A percentile compares a stretch with the other conserved stretches of the same genome.
These are phyloP conservation scores for Monosiga brevicollis DNA, from an alignment of 78 protist genomes.

Conservation along the genomic window DNA sequence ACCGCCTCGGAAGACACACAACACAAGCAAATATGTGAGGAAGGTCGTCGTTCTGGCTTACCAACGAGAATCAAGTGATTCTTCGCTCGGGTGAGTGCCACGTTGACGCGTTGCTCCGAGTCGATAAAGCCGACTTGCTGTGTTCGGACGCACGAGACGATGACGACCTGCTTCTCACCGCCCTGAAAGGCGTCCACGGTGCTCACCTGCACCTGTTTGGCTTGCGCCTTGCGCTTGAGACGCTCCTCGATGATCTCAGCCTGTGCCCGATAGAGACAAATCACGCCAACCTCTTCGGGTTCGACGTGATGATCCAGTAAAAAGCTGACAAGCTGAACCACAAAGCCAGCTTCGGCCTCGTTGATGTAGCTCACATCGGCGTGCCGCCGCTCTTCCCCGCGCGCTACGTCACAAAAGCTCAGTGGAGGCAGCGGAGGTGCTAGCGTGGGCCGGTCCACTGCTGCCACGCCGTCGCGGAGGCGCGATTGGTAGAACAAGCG, in stretches of 20 bases:
- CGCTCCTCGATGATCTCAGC: background rate
- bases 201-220: constrained; percentile 11
- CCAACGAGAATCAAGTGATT: constrained; percentile 63
- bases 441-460: constrained; percentile 22
- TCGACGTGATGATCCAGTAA: constrained; percentile 9
- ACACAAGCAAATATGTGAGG: background rate
- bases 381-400: background rate
- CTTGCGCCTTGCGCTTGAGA: background rate
- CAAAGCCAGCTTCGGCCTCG: constrained; percentile 23
- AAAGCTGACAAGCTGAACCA: constrained; percentile 10
- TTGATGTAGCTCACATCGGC: constrained; percentile 29
- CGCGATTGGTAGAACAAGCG: constrained; percentile 40
- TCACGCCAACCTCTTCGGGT: constrained; percentile 47
- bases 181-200: constrained; percentile 83
- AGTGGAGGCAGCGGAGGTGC: constrained; percentile 28
- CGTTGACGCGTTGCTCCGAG: constrained; percentile 62
- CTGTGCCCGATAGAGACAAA: constrained; percentile 44
- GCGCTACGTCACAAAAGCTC: background rate
- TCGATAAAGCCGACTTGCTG: constrained; percentile 43
- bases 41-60: background rate
- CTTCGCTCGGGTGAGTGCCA: constrained; percentile 77
- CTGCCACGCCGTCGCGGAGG: constrained; percentile 39
- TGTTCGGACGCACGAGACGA: constrained; percentile 43
- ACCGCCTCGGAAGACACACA: background rate
- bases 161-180: constrained; percentile 63